These are phyloP conservation scores for Plasmopara viticola DNA, from an alignment of 352 stramenopile species.

Conservation along the genomic window DNA sequence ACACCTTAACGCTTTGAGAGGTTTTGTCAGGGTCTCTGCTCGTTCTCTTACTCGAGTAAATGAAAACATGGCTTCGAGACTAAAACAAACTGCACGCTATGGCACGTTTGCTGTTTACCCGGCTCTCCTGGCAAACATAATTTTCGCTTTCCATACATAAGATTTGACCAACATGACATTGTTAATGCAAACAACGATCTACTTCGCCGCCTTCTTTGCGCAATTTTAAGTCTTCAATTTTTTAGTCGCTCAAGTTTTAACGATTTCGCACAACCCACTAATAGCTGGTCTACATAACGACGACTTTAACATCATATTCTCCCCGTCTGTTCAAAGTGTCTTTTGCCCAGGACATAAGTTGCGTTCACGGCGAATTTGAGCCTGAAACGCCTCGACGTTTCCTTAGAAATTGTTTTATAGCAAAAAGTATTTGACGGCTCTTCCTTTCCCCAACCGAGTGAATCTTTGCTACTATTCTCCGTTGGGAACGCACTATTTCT, in stretches of 20 bases:
- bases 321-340: conserved; percentile 1
- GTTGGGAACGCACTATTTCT: neutral
- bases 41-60: neutral
- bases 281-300: neutral
- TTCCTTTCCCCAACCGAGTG: neutral
- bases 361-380: neutral
- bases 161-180: neutral
- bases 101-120: neutral
- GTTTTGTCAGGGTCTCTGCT: neutral
- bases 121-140: neutral
- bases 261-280: neutral
- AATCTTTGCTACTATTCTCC: neutral
- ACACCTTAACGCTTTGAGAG: neutral
- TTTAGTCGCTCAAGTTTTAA: neutral
- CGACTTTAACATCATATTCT: conserved; percentile 2
- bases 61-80: neutral
- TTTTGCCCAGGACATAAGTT: conserved; percentile 1
- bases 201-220: neutral
- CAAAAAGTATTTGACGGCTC: neutral
- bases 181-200: neutral
- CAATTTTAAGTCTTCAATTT: neutral
- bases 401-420: conserved; percentile 3
- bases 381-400: neutral
- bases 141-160: neutral
- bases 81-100: neutral